Evolutionary conservation across 768 basidiomycete genomes (phyloP).

Genomic region (Naganishia antarctica): DNA sequence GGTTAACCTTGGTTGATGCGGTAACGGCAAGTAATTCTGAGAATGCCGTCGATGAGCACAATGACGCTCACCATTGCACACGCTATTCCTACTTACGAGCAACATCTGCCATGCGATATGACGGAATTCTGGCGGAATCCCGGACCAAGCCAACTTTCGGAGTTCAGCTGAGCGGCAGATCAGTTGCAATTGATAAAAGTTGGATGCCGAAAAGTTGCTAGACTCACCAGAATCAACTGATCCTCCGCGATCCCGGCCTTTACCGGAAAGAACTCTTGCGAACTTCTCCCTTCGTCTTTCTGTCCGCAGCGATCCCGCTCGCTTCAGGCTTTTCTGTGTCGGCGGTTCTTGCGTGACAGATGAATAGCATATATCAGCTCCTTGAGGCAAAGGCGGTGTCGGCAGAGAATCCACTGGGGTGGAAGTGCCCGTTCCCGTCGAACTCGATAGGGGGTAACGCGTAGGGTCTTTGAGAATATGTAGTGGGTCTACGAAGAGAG

Average conservation of each 20-base stretch:
- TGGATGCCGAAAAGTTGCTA: constrained; percentile 45
- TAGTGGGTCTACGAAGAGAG: constrained; percentile 31
- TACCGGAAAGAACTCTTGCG: constrained; percentile 40
- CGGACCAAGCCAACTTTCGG: constrained; percentile 88
- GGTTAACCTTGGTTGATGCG: constrained; percentile 65
- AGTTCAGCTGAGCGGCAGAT: constrained; percentile 55
- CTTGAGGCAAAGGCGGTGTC: constrained; percentile 40
- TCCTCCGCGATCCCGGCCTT: constrained; percentile 50
- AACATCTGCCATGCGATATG: constrained; percentile 92
- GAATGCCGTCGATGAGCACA: constrained; percentile 11
- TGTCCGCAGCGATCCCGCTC: constrained; percentile 41
- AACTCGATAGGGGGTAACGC: constrained; percentile 33
- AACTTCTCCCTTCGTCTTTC: constrained; percentile 45
- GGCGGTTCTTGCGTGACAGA: constrained; percentile 22
- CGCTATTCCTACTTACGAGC: constrained; percentile 59
- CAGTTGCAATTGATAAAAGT: no score
- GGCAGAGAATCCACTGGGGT: constrained; percentile 59
- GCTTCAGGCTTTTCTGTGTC: constrained; percentile 25
- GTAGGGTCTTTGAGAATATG: constrained; percentile 34
- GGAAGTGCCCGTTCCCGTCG: constrained; percentile 38
- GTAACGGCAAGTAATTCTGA: constrained; percentile 87
- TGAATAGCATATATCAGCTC: constrained; percentile 10
- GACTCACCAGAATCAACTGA: constrained; percentile 62
- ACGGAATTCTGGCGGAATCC: constrained; percentile 78
- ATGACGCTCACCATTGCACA: not conserved